These are phyloP conservation scores for Pezicula rhizophila DNA, from an alignment of 2,329 filamentous ascomycete genomes.

Conservation along the genomic window DNA sequence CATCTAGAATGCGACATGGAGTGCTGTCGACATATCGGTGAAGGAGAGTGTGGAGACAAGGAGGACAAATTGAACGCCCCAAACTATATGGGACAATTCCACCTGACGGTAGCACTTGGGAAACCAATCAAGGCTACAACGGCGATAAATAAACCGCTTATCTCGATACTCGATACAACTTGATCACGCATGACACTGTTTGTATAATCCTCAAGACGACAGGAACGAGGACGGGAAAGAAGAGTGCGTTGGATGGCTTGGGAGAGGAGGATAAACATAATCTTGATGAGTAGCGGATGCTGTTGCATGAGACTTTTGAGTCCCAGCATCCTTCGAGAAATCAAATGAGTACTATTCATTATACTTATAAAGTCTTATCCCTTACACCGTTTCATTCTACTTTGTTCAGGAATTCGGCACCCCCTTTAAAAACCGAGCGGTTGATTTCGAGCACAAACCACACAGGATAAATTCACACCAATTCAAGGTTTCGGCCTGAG, in stretches of 20 bases:
- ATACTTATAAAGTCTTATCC: slow-evolving; percentile 11
- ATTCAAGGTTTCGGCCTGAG: too few relatives aligned
- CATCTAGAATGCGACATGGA: slow-evolving; percentile 7
- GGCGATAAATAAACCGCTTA: slow-evolving; percentile 22
- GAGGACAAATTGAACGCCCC: not conserved
- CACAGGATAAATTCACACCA: too few relatives aligned
- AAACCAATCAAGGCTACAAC: slow-evolving; percentile 4
- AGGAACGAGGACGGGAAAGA: slow-evolving; percentile 21
- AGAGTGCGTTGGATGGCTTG: slow-evolving; percentile 17
- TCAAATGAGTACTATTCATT: slow-evolving; percentile 9
- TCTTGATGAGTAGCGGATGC: slow-evolving; percentile 23
- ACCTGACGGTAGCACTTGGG: not conserved
- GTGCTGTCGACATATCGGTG: slow-evolving; percentile 4
- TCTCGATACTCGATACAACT: slow-evolving; percentile 23
- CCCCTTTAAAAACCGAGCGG: too few relatives aligned
- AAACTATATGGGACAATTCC: not conserved
- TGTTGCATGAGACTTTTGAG: slow-evolving; percentile 23
- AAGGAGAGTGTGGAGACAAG: slow-evolving; percentile 4
- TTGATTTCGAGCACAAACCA: too few relatives aligned
- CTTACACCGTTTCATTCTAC: too few relatives aligned
- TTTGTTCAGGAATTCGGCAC: too few relatives aligned
- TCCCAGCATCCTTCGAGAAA: slow-evolving; percentile 16
- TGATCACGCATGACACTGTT: slow-evolving; percentile 22
- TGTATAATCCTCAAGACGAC: slow-evolving; percentile 23
- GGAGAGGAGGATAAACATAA: slow-evolving; percentile 18